Percentiles rank a stretch among this genome's conserved stretches.
Evolutionary conservation across 768 basidiomycete species (phyloP).

Genomic region (Clathrus columnatus): DNA sequence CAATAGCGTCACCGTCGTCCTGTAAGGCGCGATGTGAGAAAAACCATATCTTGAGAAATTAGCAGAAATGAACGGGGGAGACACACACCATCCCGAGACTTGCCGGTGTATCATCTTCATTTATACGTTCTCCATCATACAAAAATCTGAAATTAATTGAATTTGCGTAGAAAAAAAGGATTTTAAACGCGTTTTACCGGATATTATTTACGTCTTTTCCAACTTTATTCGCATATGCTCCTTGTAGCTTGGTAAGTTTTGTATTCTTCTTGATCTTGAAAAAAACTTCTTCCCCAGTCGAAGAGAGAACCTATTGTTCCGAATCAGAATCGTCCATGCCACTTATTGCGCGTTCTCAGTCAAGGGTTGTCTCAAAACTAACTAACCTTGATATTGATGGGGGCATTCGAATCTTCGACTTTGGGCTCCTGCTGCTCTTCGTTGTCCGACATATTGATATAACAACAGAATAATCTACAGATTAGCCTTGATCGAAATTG

Average conservation of each 20-base stretch:
- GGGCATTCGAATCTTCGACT: slow-evolving; percentile 46
- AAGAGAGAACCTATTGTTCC: slow-evolving; percentile 53
- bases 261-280: slow-evolving; percentile 97
- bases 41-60: slow-evolving; percentile 4
- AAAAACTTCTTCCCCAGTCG: slow-evolving; percentile 80
- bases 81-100: slow-evolving; percentile 73
- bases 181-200: slow-evolving; percentile 40
- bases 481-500: background rate
- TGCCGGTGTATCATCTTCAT: slow-evolving; percentile 79
- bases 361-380: slow-evolving; percentile 3
- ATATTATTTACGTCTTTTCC: slow-evolving; percentile 84
- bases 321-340: background rate
- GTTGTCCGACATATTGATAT: slow-evolving; percentile 44
- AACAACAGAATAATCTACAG: background rate
- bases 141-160: slow-evolving; percentile 53
- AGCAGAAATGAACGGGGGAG: background rate
- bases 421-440: slow-evolving; percentile 38
- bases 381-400: slow-evolving; percentile 75
- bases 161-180: background rate
- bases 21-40: slow-evolving; percentile 23
- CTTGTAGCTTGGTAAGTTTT: slow-evolving; percentile 86
- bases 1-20: slow-evolving; percentile 65
- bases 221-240: slow-evolving; percentile 86
- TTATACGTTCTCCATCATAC: slow-evolving; percentile 83
- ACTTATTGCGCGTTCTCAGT: no score